These are phyloP conservation scores for Moringa oleifera DNA, from an alignment of 345 rosid species.

Conservation along the genomic window DNA sequence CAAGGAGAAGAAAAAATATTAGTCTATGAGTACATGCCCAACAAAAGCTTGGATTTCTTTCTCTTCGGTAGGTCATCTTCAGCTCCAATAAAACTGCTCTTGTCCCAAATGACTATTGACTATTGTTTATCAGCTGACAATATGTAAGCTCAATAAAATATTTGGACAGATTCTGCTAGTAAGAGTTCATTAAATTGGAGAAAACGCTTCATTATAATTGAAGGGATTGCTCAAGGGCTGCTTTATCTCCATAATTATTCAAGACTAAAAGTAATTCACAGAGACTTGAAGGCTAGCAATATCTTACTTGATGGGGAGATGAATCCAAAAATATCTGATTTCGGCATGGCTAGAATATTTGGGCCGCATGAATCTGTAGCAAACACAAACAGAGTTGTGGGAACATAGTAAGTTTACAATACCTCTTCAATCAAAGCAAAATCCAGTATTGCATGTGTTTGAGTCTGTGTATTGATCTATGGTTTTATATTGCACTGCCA, in stretches of 20 bases:
- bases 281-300: slow-evolving; percentile 63
- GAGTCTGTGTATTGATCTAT: no score
- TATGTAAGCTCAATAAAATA: no score
- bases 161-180: no score
- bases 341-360: slow-evolving; percentile 56
- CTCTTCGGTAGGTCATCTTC: slow-evolving; percentile 23
- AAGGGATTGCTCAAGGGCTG: slow-evolving; percentile 46
- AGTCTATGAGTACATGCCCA: slow-evolving; percentile 27
- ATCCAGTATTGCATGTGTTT: no score
- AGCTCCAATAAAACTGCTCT: no score
- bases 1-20: no score
- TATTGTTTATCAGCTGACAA: no score
- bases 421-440: no score
- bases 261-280: slow-evolving; percentile 51
- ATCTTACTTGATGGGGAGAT: slow-evolving; percentile 44
- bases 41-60: slow-evolving; percentile 27
- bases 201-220: slow-evolving; percentile 35
- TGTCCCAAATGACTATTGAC: no score
- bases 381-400: slow-evolving; percentile 44
- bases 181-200: slow-evolving; percentile 36
- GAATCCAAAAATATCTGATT: slow-evolving; percentile 68
- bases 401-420: slow-evolving; percentile 37
- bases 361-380: slow-evolving; percentile 26
- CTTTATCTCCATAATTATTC: slow-evolving; percentile 42
- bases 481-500: no score